A percentile compares a stretch with the other conserved stretches of the same genome.
Conservation (phyloP, 1,139 yeast species). For the Blastobotrys niveus region DNA sequence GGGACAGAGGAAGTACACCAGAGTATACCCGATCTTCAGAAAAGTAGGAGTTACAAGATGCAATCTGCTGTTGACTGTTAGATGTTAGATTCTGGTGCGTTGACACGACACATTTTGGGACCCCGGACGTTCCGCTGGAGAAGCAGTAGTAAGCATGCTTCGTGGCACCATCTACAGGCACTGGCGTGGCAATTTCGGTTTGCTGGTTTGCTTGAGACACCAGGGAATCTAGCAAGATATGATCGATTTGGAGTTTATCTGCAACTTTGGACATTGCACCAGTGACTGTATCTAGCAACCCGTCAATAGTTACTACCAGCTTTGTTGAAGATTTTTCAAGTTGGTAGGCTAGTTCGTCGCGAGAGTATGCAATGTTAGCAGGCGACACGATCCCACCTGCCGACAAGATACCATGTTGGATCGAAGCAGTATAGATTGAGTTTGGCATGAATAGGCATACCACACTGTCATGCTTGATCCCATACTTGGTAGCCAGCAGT, state of each 20-base stretch:
- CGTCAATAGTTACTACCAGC: conserved; percentile 27
- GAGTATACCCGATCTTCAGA: conserved; percentile 14
- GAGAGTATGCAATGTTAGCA: conserved; percentile 34
- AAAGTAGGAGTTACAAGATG: conserved; percentile 13
- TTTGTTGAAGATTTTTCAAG: conserved; percentile 29
- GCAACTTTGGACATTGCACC: conserved; percentile 27
- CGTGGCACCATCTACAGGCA: conserved; percentile 17
- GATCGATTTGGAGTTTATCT: neutral
- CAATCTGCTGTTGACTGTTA: conserved; percentile 27
- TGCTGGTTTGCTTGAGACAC: neutral
- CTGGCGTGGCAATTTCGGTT: neutral
- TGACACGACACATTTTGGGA: conserved; percentile 67
- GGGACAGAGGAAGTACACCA: conserved; percentile 36
- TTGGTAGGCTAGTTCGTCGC: conserved; percentile 36
- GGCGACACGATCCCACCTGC: conserved; percentile 36
- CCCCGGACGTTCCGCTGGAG: conserved; percentile 73
- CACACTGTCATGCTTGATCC: conserved; percentile 29
- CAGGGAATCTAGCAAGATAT: conserved; percentile 1
- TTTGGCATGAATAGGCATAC: conserved; percentile 32
- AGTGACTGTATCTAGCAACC: conserved; percentile 21
- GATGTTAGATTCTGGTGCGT: conserved; percentile 43
- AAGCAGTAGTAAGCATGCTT: conserved; percentile 42
- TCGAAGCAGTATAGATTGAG: conserved; percentile 27
- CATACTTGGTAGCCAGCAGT: conserved; percentile 23
- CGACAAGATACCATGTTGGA: conserved; percentile 33